These are phyloP conservation scores for Ceratocystis papillata DNA, from an alignment of 2,329 filamentous ascomycete genomes.

Conservation along the genomic window DNA sequence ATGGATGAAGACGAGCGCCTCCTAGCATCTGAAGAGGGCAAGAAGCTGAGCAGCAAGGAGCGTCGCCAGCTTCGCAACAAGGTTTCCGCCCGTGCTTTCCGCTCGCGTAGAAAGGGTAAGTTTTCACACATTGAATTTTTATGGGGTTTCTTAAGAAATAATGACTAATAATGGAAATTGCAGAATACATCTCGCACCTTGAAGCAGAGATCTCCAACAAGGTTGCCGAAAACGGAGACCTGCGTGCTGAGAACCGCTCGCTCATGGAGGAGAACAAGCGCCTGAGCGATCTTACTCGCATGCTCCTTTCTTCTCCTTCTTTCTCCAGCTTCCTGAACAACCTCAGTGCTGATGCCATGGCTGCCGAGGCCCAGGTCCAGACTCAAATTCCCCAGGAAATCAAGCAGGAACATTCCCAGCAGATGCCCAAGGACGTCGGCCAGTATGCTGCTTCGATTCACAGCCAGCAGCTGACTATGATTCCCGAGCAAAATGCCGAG, in stretches of 20 bases:
- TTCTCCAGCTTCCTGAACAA: slow-evolving; percentile 73
- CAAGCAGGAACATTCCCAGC: slow-evolving; percentile 31
- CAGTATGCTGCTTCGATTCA: slow-evolving; percentile 47
- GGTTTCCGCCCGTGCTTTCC: slow-evolving; percentile 93
- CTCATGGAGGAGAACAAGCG: slow-evolving; percentile 79
- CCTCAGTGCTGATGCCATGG: slow-evolving; percentile 40
- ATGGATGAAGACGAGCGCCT: slow-evolving; percentile 97
- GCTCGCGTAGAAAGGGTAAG: slow-evolving; percentile 94
- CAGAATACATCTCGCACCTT: slow-evolving; percentile 94
- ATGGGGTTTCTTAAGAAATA: neutral
- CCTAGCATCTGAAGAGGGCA: slow-evolving; percentile 91
- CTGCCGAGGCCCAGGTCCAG: slow-evolving; percentile 33
- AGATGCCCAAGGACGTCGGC: slow-evolving; percentile 56
- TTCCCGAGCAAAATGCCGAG: slow-evolving; percentile 68
- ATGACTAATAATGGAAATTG: slow-evolving; percentile 38
- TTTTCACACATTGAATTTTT: neutral
- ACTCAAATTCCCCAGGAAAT: slow-evolving; percentile 30
- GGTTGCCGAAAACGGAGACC: slow-evolving; percentile 69
- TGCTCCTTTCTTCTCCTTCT: slow-evolving; percentile 67
- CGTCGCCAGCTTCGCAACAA: slow-evolving; percentile 96
- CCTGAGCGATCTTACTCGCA: slow-evolving; percentile 64
- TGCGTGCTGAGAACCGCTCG: slow-evolving; percentile 69
- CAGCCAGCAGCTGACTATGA: slow-evolving; percentile 59
- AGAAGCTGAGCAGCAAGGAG: slow-evolving; percentile 98
- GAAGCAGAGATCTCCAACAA: slow-evolving; percentile 80